A percentile compares a stretch with the other conserved stretches of the same genome.
phyloP scores from a whole-genome alignment of 2,329 filamentous ascomycete species.

The Aspergillus unguis region DNA sequence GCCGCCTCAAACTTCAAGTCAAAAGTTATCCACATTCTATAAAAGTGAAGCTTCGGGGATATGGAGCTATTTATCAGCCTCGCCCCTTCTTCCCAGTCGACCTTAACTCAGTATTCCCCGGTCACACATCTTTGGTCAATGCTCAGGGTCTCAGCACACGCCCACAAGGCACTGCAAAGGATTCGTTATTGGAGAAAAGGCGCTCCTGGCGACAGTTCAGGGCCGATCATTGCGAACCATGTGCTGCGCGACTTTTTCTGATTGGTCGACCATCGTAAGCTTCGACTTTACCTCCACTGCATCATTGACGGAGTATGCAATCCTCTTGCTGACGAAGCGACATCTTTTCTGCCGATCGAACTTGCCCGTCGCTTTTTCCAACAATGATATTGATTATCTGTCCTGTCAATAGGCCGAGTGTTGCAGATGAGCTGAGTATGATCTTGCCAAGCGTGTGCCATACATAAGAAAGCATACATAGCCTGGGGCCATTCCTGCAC shows the following conservation, averaged over 20 bases:
- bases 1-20: not conserved
- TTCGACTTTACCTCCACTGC: too few relatives aligned
- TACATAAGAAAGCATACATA: too few relatives aligned
- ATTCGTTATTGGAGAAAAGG: conserved; percentile 1
- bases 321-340: too few relatives aligned
- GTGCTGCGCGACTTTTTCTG: not conserved
- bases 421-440: too few relatives aligned
- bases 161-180: not conserved
- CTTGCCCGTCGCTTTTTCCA: too few relatives aligned
- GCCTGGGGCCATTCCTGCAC: too few relatives aligned
- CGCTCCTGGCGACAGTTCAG: not conserved
- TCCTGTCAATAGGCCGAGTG: too few relatives aligned
- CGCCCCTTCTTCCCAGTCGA: conserved; percentile 8
- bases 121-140: not conserved
- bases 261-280: not conserved
- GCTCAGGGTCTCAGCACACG: not conserved
- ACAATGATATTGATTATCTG: too few relatives aligned
- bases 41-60: not conserved
- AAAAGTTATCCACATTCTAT: not conserved
- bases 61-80: conserved; percentile 1
- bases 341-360: too few relatives aligned
- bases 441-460: too few relatives aligned
- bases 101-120: not conserved
- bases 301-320: too few relatives aligned
- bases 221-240: not conserved